These are phyloP conservation scores for Pleurotus pulmonarius DNA, from an alignment of 768 basidiomycete species.

Conservation along the genomic window DNA sequence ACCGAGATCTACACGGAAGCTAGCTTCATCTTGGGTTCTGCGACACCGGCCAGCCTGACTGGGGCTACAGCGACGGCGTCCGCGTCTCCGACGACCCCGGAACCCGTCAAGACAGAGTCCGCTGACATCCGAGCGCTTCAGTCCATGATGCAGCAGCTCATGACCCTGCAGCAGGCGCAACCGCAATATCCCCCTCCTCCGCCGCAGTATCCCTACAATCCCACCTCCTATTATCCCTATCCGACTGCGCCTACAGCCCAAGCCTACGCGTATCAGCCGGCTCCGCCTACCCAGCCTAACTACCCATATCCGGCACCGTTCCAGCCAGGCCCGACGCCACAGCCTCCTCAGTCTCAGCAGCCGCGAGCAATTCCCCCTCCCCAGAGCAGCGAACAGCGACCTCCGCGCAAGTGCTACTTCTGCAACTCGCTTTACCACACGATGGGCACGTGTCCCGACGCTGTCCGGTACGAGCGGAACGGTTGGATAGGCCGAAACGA, in stretches of 20 bases:
- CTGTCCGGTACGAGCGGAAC: not conserved
- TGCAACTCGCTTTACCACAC: not conserved
- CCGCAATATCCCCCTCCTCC: not conserved
- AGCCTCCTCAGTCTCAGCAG: too few species aligned
- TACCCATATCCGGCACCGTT: not conserved
- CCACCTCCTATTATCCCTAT: not conserved
- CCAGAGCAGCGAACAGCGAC: not conserved
- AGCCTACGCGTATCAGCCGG: not conserved
- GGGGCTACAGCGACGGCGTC: slow-evolving; percentile 15
- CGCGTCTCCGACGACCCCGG: slow-evolving; percentile 10
- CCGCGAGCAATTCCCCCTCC: not conserved
- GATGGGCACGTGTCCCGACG: not conserved
- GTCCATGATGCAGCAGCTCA: not conserved
- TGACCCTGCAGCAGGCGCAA: not conserved
- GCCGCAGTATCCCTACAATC: not conserved
- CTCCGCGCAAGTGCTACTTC: not conserved
- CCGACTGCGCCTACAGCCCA: not conserved
- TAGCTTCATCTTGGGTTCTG: slow-evolving; percentile 14
- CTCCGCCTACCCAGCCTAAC: not conserved
- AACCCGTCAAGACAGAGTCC: slow-evolving; percentile 14
- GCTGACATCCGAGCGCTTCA: not conserved
- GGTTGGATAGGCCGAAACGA: not conserved
- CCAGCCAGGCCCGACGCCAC: not conserved
- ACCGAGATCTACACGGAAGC: slow-evolving; percentile 17
- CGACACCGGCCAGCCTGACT: slow-evolving; percentile 7